A percentile compares a stretch with the other conserved stretches of the same genome.
These are phyloP conservation scores for Xylaria grammica DNA, from an alignment of 495 filamentous ascomycete species.

Conservation along the genomic window DNA sequence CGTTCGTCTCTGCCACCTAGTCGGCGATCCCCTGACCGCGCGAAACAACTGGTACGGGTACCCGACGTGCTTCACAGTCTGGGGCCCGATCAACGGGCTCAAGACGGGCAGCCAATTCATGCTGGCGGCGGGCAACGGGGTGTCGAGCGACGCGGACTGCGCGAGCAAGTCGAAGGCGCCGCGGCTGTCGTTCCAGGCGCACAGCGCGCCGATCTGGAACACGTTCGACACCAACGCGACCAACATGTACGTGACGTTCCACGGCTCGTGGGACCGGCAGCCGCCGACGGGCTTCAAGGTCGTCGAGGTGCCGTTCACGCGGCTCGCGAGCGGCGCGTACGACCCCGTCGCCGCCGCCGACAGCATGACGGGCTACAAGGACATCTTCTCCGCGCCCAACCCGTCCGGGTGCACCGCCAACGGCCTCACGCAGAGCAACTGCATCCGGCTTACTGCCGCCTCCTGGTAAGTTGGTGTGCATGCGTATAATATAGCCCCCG, in stretches of 20 bases:
- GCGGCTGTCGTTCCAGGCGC: slow-evolving; percentile 59
- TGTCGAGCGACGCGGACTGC: slow-evolving; percentile 58
- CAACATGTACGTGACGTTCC: slow-evolving; percentile 65
- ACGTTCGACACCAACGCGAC: slow-evolving; percentile 48
- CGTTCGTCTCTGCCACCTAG: background rate
- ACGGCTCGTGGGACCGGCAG: slow-evolving; percentile 62
- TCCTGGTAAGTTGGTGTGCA: slow-evolving; percentile 36
- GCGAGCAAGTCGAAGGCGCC: slow-evolving; percentile 48
- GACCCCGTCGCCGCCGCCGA: slow-evolving; percentile 46
- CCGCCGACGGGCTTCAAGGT: slow-evolving; percentile 48
- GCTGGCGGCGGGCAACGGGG: slow-evolving; percentile 45
- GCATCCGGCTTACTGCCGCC: slow-evolving; percentile 41
- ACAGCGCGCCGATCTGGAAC: slow-evolving; percentile 64
- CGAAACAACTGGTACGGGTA: slow-evolving; percentile 64
- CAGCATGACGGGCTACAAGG: slow-evolving; percentile 42
- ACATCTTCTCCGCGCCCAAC: slow-evolving; percentile 41
- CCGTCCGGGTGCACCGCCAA: slow-evolving; percentile 45
- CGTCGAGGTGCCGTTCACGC: slow-evolving; percentile 44
- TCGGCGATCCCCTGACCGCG: slow-evolving; percentile 42
- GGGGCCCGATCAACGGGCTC: slow-evolving; percentile 54
- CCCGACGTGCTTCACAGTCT: slow-evolving; percentile 71
- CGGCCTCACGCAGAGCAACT: slow-evolving; percentile 45
- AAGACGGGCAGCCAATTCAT: slow-evolving; percentile 59
- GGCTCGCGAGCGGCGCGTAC: slow-evolving; percentile 38
- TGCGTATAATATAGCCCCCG: too few species aligned